A percentile compares a stretch with the other conserved stretches of the same genome.
Conservation (phyloP, 257 asterid genomes). For the Sherardia arvensis region DNA sequence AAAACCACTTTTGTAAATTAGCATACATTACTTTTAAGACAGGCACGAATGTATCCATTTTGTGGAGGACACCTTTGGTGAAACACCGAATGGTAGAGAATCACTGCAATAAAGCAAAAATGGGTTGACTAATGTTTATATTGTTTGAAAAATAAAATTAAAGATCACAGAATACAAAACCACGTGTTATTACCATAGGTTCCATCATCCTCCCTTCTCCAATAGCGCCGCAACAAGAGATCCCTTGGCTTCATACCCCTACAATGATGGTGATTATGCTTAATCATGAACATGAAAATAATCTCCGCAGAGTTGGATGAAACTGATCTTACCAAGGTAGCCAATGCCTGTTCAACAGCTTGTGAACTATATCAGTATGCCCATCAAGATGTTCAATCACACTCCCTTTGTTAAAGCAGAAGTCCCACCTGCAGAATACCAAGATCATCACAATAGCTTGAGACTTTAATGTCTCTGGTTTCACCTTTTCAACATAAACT, state of each 20-base stretch:
- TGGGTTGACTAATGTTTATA: neutral
- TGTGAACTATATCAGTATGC: constrained; percentile 90
- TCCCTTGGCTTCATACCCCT: constrained; percentile 97
- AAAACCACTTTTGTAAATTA: constrained; percentile 14
- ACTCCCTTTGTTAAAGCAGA: constrained; percentile 75
- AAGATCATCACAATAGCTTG: neutral
- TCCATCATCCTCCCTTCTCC: constrained; percentile 99
- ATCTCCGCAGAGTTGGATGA: constrained; percentile 10
- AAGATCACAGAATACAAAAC: constrained; percentile 7
- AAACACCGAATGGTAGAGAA: constrained; percentile 83
- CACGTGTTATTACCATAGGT: constrained; percentile 62
- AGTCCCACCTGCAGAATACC: constrained; percentile 76
- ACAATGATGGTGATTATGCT: constrained; percentile 19
- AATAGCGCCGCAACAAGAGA: constrained; percentile 78
- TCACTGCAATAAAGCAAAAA: constrained; percentile 45
- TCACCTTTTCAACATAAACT: neutral
- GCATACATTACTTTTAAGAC: constrained; percentile 99
- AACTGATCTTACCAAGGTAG: constrained; percentile 70
- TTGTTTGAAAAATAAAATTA: neutral
- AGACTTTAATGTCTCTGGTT: neutral
- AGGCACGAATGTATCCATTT: constrained; percentile 80
- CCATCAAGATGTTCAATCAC: constrained; percentile 97
- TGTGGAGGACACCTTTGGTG: constrained; percentile 82
- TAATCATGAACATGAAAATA: neutral
- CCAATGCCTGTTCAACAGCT: constrained; percentile 70